These are phyloP conservation scores for Aspergillus ochraceus DNA, from an alignment of 2,329 filamentous ascomycete species.

Conservation along the genomic window DNA sequence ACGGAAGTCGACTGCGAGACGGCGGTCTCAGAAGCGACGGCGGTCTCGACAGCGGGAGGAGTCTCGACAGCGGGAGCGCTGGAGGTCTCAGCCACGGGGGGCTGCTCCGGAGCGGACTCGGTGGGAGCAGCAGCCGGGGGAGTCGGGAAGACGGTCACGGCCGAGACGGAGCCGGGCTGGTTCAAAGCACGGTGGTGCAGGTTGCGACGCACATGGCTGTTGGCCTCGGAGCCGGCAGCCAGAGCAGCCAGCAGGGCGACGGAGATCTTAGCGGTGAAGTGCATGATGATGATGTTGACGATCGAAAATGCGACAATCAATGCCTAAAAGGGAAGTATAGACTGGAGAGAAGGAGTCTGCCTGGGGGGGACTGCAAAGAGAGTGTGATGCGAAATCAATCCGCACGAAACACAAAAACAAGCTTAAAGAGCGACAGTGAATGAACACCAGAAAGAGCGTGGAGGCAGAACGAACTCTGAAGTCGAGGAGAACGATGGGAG, in stretches of 20 bases:
- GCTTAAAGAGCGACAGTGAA: slow-evolving; percentile 15
- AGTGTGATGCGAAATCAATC: slow-evolving; percentile 38
- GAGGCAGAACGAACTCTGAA: slow-evolving; percentile 14
- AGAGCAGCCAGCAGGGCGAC: slow-evolving; percentile 36
- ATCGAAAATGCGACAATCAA: slow-evolving; percentile 19
- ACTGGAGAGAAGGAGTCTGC: slow-evolving; percentile 8
- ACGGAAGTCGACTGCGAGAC: not conserved
- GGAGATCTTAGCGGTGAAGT: slow-evolving; percentile 36
- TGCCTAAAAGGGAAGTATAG: slow-evolving; percentile 12
- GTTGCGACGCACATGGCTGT: slow-evolving; percentile 26
- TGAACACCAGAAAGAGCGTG: slow-evolving; percentile 1
- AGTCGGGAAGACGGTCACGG: slow-evolving; percentile 24
- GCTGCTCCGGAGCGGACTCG: not conserved
- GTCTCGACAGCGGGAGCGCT: slow-evolving; percentile 9
- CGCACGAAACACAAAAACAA: slow-evolving; percentile 21
- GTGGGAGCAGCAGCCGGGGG: slow-evolving; percentile 11
- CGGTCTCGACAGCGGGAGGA: not conserved
- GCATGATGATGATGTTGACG: slow-evolving; percentile 27
- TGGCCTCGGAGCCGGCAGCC: slow-evolving; percentile 37
- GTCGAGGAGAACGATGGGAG: slow-evolving; percentile 17
- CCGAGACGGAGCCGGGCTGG: slow-evolving; percentile 18
- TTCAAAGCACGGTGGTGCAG: slow-evolving; percentile 20
- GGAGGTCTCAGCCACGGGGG: not conserved
- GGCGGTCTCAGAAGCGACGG: too few relatives aligned
- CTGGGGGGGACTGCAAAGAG: slow-evolving; percentile 14